A percentile compares a stretch with the other conserved stretches of the same genome.
These are phyloP conservation scores for Aspergillus sclerotiicarbonarius DNA, from an alignment of 495 filamentous ascomycete genomes.

Conservation along the genomic window DNA sequence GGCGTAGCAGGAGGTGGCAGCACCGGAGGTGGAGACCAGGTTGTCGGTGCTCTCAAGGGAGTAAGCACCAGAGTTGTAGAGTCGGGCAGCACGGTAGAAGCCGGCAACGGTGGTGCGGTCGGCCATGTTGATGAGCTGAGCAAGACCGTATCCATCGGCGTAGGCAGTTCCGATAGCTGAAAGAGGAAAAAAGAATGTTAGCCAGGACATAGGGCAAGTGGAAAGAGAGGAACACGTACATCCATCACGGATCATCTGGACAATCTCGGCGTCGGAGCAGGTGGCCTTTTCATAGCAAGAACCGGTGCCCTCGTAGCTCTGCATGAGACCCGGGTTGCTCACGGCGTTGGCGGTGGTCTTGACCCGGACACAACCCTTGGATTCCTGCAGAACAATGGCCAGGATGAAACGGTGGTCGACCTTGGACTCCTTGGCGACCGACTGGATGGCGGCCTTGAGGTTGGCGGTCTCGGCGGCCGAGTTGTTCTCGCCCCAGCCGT, in stretches of 20 bases:
- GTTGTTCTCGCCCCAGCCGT: constrained; percentile 31
- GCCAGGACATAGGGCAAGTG: not conserved
- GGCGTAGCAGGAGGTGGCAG: constrained; percentile 55
- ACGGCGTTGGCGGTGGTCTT: constrained; percentile 44
- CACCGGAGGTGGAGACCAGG: constrained; percentile 21
- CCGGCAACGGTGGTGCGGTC: constrained; percentile 28
- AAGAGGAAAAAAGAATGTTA: not conserved
- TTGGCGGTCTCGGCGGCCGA: constrained; percentile 38
- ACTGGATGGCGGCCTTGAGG: constrained; percentile 39
- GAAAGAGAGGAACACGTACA: not conserved
- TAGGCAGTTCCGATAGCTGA: constrained; percentile 1
- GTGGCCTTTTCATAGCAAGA: constrained; percentile 45
- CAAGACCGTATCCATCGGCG: constrained; percentile 40
- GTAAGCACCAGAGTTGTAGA: constrained; percentile 55
- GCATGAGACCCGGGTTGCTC: constrained; percentile 57
- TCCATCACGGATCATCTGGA: constrained; percentile 13
- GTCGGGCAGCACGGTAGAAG: constrained; percentile 52
- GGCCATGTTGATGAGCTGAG: constrained; percentile 30
- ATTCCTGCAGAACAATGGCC: constrained; percentile 58
- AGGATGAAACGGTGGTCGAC: constrained; percentile 59
- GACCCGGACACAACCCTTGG: constrained; percentile 56
- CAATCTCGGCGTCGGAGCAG: constrained; percentile 44
- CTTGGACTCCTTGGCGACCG: constrained; percentile 34
- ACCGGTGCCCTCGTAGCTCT: constrained; percentile 46
- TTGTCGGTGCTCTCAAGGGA: constrained; percentile 35